Base-by-base conservation (phyloP, 2,329 filamentous ascomycete genomes). In the Huntiella omanensis region DNA sequence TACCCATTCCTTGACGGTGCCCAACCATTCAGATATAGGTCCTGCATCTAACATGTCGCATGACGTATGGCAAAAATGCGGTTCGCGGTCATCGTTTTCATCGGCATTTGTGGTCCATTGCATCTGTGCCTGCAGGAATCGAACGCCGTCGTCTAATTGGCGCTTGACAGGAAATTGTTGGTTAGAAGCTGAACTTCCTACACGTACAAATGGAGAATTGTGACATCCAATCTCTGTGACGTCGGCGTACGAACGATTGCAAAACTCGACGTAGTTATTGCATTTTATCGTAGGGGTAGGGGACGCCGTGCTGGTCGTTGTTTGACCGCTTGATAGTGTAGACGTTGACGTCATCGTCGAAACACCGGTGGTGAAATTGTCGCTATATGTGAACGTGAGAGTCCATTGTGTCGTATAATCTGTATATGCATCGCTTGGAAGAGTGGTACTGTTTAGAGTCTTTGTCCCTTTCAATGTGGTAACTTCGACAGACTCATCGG, bases 41-140 rank as follows among this genome's bases (percentile, higher is more conserved):
- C 88, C 87, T 2, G 73, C 83, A 54, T 94, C 79, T 32, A 94
- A 71, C 3, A 94, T 65, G 53, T 85, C 73, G 62, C 87, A 95
- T 40, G 72, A 77, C 1, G 82, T 83, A 60, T 95, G 87, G 61
- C 87, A 95, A 55, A 91, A 84, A 60, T 84, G 81, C 40, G 72
- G 72, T 1, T 64, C 65, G 34, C 59, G 63, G 53, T 70, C 69
- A 22, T 52, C 53, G 1, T 64, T 64, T 7, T 34, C 28, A 40
- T 43, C 40, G 33, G 59, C 64, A 53, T 71, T 68, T 16, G 52
- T 54, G 1, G 70, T 68, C 59, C 65, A 77, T 50, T 77, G 75
- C 45, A 78, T 77, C 58, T 79, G 75, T 3, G 62, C 75, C 56
- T 79, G 75, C 32, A 79, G 58, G 52, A 79, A 70, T 17, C 75